A percentile compares a stretch with the other conserved stretches of the same genome.
These are phyloP conservation scores for Saccharum officinarum DNA, from an alignment of 176 grass and related monocot species.

Conservation along the genomic window DNA sequence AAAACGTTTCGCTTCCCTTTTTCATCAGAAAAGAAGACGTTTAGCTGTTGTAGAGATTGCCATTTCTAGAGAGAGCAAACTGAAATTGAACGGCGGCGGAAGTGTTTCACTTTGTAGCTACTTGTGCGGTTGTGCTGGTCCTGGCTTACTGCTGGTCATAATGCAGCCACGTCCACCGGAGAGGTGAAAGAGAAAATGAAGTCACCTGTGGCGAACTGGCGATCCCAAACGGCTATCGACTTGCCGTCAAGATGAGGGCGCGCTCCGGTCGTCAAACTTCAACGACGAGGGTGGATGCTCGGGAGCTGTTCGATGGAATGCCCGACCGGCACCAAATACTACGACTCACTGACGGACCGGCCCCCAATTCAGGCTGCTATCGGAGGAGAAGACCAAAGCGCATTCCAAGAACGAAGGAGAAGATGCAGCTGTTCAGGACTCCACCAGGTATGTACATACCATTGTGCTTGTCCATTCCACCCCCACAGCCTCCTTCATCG, in stretches of 20 bases:
- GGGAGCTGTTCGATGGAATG: background rate
- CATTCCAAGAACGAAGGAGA: no score
- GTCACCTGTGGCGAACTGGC: no score
- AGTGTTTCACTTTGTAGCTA: background rate
- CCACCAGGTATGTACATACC: constrained; percentile 14
- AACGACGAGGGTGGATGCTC: background rate
- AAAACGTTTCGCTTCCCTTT: no score
- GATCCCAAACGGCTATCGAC: no score
- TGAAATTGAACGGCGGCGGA: background rate
- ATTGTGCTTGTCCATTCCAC: background rate
- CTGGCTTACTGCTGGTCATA: background rate
- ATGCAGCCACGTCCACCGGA: background rate
- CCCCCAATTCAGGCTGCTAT: no score
- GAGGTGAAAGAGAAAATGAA: background rate
- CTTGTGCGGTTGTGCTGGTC: background rate
- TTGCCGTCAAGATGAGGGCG: background rate
- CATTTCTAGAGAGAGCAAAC: background rate
- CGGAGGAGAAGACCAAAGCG: background rate
- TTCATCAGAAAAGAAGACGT: no score
- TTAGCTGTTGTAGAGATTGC: no score
- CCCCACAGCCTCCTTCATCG: background rate
- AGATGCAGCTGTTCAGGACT: background rate
- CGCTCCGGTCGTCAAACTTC: background rate
- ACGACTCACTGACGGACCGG: background rate
- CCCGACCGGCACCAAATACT: background rate